phyloP scores from a whole-genome alignment of 768 basidiomycete genomes.

The Rossbeevera mucosa region DNA sequence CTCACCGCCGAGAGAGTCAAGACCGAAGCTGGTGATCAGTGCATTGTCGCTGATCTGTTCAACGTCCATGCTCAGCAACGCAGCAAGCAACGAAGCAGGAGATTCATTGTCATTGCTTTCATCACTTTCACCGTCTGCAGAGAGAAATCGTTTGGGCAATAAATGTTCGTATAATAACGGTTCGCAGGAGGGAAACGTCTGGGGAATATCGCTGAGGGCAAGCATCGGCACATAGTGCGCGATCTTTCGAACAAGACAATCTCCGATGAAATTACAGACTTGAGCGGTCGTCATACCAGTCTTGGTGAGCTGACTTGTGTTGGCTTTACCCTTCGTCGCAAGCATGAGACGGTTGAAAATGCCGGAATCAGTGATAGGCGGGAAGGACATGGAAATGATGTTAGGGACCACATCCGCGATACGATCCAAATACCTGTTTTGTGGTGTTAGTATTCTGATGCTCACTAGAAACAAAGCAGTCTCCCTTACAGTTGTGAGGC shows the following conservation, averaged over 20 bases:
- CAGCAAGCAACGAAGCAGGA: conserved; percentile 24
- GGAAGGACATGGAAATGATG: conserved; percentile 31
- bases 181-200: conserved; percentile 24
- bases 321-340: conserved; percentile 24
- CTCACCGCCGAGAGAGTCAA: conserved; percentile 26
- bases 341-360: conserved; percentile 32
- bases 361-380: conserved; percentile 33
- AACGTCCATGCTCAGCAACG: conserved; percentile 22
- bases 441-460: neutral
- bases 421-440: conserved; percentile 29
- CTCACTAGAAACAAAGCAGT: neutral
- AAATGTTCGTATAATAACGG: conserved; percentile 27
- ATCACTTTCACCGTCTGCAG: conserved; percentile 7
- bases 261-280: conserved; percentile 31
- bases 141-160: conserved; percentile 19
- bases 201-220: conserved; percentile 21
- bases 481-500: conserved; percentile 18
- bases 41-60: conserved; percentile 30
- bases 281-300: conserved; percentile 31
- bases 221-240: conserved; percentile 31
- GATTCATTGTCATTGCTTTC: conserved; percentile 17
- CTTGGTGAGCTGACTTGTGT: conserved; percentile 27
- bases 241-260: conserved; percentile 27
- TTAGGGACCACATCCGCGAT: conserved; percentile 30
- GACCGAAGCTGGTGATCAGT: conserved; percentile 26